Evolutionary conservation across 2,329 filamentous ascomycete species (phyloP), one percentile per base, ranked within the genome.

Genomic region (Rutstroemia sp.): DNA sequence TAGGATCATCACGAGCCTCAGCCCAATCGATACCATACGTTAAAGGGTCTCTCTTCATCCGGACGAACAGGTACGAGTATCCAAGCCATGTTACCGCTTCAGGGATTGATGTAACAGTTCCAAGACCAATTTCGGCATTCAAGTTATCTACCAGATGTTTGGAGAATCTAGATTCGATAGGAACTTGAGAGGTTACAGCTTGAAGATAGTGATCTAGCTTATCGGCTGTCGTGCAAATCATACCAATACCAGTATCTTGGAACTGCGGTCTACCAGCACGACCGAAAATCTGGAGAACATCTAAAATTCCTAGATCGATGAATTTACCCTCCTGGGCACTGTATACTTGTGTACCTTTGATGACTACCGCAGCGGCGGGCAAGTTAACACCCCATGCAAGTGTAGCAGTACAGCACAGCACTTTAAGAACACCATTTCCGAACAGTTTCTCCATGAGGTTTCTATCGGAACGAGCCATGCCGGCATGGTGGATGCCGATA

Each of bases 301-400:
- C 94, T 2, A 99, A 79, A 62, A 99, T 99, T 3, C 94, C 92
- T 5, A 99, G 79, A 68, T 99, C 94, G 19, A 96, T 87, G 65
- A 96, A 97, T 72, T 95, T 96, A 72, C 94, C 94, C 52, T 95
- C 92, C 70, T 96, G 90, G 0, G 94, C 87, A 70, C 92, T 97
- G 73, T 99, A 99, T 0, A 99, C 82, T 68, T 60, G 58, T 30
- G 58, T 60, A 1, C 58, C 58, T 46, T 99, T 99, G 79, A 99
- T 99, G 53, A 99, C 82, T 51, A 99, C 94, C 0, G 94, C 95
- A 0, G 94, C 94, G 37, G 94, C 94, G 0, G 94, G 94, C 72
- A 99, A 82, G 72, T 99, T 99, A 69, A 99, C 92, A 84, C 94
- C 94, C 94, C 94, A 99, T 0, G 94, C 94, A 25, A 99, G 79